Percentiles rank a stretch among this genome's conserved stretches.
Conservation (phyloP, 805 yeast species). For the Aciculoconidium aculeatum region DNA sequence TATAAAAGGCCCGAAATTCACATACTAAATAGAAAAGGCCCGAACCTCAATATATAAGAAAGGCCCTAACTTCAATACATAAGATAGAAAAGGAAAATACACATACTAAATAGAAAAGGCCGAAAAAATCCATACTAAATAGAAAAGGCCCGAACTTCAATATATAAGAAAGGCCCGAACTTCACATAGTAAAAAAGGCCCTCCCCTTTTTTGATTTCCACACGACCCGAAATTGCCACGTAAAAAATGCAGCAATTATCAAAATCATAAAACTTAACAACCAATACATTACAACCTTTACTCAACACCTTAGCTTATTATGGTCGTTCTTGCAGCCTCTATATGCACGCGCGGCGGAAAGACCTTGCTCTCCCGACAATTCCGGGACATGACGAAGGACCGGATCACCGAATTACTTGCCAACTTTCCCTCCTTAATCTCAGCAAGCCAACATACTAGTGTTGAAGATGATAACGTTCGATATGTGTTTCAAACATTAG, state of each 20-base stretch:
- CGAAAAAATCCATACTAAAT: too few species aligned
- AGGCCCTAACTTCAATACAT: too few species aligned
- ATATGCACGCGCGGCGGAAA: constrained; percentile 92
- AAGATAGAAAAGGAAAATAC: too few species aligned
- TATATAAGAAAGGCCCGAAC: too few species aligned
- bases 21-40: too few species aligned
- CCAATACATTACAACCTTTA: too few species aligned
- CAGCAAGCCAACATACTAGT: constrained; percentile 72
- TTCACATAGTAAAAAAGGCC: too few species aligned
- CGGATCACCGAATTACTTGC: constrained; percentile 82
- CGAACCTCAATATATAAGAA: too few species aligned
- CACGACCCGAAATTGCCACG: not conserved
- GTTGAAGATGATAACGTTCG: constrained; percentile 90
- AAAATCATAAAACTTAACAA: not conserved
- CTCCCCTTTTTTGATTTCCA: not conserved
- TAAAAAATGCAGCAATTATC: not conserved
- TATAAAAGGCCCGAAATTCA: too few species aligned
- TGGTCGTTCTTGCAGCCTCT: constrained; percentile 89
- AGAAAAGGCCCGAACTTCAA: too few species aligned
- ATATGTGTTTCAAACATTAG: constrained; percentile 93
- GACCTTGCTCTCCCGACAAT: constrained; percentile 87
- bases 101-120: too few species aligned
- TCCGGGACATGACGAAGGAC: constrained; percentile 76
- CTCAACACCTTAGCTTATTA: constrained; percentile 26
- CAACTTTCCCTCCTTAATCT: constrained; percentile 75